Conservation (phyloP, 805 yeast genomes). For the Limtongozyma cylindracea region DNA sequence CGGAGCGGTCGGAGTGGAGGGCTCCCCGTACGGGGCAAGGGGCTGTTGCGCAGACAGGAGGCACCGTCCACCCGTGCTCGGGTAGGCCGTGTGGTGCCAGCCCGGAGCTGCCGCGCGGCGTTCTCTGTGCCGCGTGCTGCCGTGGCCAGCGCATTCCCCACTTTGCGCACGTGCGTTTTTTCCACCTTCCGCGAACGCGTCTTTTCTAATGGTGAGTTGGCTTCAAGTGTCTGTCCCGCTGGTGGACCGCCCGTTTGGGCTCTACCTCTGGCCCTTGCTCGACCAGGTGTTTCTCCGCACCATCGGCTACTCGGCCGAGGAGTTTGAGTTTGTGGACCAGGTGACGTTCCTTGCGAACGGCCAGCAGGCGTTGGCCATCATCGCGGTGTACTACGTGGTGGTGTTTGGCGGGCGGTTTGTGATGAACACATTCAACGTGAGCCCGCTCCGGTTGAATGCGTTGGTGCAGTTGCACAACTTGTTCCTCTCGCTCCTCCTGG, state of each 20-base stretch:
- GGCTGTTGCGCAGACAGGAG: too few species aligned
- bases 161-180: too few species aligned
- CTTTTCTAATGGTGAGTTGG: too few species aligned
- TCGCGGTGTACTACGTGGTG: constrained; percentile 11
- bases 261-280: constrained; percentile 49
- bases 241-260: constrained; percentile 23
- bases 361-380: constrained; percentile 19
- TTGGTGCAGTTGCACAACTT: constrained; percentile 76
- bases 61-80: too few species aligned
- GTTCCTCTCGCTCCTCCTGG: constrained; percentile 42
- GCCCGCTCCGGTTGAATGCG: constrained; percentile 49
- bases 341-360: constrained; percentile 44
- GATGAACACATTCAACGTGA: constrained; percentile 19
- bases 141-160: too few species aligned
- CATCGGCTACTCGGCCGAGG: constrained; percentile 31
- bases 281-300: constrained; percentile 16
- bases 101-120: too few species aligned
- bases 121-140: too few species aligned
- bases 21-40: too few species aligned
- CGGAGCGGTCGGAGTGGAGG: too few species aligned
- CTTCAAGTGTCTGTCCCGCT: constrained; percentile 9
- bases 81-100: too few species aligned
- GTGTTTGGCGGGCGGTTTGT: constrained; percentile 51
- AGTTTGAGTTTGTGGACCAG: constrained; percentile 43
- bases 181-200: constrained; percentile 3